Conservation (phyloP, 2,329 filamentous ascomycete species). For the Aspergillus fijiensis region DNA sequence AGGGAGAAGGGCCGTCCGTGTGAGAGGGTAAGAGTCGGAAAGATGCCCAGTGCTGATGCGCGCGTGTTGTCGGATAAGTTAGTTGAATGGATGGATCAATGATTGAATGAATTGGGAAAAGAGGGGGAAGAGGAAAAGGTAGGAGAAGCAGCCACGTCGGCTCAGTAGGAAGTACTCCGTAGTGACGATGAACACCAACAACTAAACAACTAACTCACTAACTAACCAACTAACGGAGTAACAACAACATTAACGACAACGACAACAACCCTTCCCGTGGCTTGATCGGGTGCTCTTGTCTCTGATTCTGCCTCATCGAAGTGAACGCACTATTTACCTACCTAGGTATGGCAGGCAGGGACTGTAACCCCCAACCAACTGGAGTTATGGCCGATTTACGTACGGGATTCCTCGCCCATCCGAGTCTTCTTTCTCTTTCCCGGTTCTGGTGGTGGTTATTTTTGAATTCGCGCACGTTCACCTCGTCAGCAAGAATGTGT, state of each 20-base stretch:
- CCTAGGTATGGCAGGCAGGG: too few relatives aligned
- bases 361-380: background rate
- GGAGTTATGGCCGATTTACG: background rate
- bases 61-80: background rate
- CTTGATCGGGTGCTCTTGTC: background rate
- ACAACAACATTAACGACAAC: too few relatives aligned
- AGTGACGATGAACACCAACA: background rate
- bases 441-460: too few relatives aligned
- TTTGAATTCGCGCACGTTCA: background rate
- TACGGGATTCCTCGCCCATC: too few relatives aligned
- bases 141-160: slow-evolving; percentile 7
- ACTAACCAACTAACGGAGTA: too few relatives aligned
- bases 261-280: background rate
- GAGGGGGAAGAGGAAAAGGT: background rate
- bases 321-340: background rate
- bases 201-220: too few relatives aligned
- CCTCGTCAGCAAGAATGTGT: background rate
- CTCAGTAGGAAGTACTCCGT: background rate
- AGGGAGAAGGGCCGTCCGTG: background rate
- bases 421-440: too few relatives aligned
- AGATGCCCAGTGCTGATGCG: background rate
- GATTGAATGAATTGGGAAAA: background rate
- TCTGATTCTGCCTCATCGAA: background rate
- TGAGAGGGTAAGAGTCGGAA: background rate
- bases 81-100: background rate